Base-by-base conservation (phyloP, 495 filamentous ascomycete species). In the Acidiella bohemica region DNA sequence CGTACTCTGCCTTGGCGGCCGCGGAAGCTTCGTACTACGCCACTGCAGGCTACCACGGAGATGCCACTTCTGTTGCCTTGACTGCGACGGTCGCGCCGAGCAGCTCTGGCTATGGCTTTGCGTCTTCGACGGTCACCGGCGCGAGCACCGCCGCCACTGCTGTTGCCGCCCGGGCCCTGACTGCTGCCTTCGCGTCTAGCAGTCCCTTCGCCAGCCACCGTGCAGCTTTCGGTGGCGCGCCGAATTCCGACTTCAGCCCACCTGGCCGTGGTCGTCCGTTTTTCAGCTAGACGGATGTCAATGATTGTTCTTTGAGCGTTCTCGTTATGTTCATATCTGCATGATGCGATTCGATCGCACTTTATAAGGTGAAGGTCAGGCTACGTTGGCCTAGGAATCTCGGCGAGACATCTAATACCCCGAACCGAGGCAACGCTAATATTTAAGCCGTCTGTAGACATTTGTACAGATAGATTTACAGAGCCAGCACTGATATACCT, bases 61-160 rank as follows among this genome's bases (percentile, higher is more conserved):
- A 37, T 19, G 14, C 34, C 2, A 3, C 34, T 2, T 31, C 26
- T 12, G 34, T 29, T 9, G 16, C 26, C 1, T 9, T 16, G 9
- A 44, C 33, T 4, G 39, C 42, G 6, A 44, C 42, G 3, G 42
- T 39, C n/a, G 18, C 34, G 16, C 3, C 34, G 2, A 13, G 3
- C 33, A 27, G 19, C 4, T 38, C 33, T n/a, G 42, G 42, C 5
- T 44, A 30, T 29, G 42, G 42, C 20, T 44, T 44, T 22, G 42
- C 42, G 13, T 23, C 42, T 3, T 13, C 42, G 14, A 44, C 42
- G 1, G 42, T 22, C 5, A 44, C 42, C 4, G 41, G 34, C 14
- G 24, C 36, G 11, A 39, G 36, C 24, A 39, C 36, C 5, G 36
- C 36, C 9, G 36, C 36, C 12, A 39, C 5, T 6, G 24, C 23